Base-by-base conservation (phyloP, 1,139 yeast species). In the Saccharomyces pastorianus region DNA sequence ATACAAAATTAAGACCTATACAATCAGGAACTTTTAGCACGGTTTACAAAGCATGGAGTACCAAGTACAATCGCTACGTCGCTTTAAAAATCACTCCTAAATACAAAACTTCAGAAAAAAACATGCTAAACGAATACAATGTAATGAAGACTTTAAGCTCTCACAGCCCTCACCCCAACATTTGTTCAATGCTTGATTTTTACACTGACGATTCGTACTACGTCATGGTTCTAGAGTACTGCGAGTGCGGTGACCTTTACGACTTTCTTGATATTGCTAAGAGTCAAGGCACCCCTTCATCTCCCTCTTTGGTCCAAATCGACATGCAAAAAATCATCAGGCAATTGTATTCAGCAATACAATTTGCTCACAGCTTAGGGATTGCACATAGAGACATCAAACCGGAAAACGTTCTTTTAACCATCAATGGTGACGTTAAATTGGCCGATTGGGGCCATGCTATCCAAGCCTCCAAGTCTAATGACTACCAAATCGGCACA, bases 391-490 rank as follows among this genome's bases (percentile, higher is more conserved):
- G 96, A 51, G 96, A 88, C 67, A 82, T 88, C 63, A 88, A 88
- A 69, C 96, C 96, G 0, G 96, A 88, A 69, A 88, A 88, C 69
- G 82, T 88, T 50, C 74, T 88, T 57, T 79, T 88, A 58, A 78
- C 83, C 52, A 58, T 59, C 11, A 83, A 83, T 53, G 91, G 88
- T 61, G 80, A 85, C 77, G 79, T 88, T 61, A 88, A 87, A 67
- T 73, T 88, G 54, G 88, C 95, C 53, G 96, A 88, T 70, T 88
- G 95, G 90, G 96, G 96, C 0, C 77, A 88, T 59, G 91, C 95
- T 5, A 84, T 95, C 8, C 79, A 84, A 17, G 71, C 75, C 14
- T 73, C 74, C 50, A 69, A 71, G 50, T 81, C 88, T 62, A 73
- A 77, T 17, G 96, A 89, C 61, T 85, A 87, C 63, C 93, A 90